Percentiles rank a stretch among this genome's conserved stretches.
These are phyloP conservation scores for Neofusicoccum kwambonambiense DNA, from an alignment of 2,329 filamentous ascomycete genomes.

Conservation along the genomic window DNA sequence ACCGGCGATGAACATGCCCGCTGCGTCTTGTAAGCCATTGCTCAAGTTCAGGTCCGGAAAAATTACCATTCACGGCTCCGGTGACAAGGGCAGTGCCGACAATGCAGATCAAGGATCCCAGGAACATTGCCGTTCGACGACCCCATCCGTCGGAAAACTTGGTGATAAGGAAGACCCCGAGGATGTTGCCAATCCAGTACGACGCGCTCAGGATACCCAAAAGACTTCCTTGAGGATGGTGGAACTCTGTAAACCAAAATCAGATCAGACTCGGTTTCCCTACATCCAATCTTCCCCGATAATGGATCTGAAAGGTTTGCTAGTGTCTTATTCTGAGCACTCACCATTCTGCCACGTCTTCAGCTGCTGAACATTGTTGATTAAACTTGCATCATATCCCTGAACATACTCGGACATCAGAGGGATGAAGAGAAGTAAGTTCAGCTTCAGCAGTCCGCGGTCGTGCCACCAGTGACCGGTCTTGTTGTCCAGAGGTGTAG, in stretches of 20 bases:
- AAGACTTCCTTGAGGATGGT: slow-evolving; percentile 4
- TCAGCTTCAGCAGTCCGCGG: slow-evolving; percentile 1
- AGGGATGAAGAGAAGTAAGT: slow-evolving; percentile 6
- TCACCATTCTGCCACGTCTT: slow-evolving; percentile 2
- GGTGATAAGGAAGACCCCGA: slow-evolving; percentile 9
- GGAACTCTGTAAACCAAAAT: not conserved
- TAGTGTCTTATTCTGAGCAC: not conserved
- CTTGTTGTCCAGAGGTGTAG: slow-evolving; percentile 12
- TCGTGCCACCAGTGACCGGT: slow-evolving; percentile 11
- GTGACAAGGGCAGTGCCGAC: slow-evolving; percentile 1
- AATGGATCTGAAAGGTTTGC: no score
- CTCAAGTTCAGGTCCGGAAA: no score
- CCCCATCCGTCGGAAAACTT: slow-evolving; percentile 8
- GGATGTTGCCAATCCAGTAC: slow-evolving; percentile 17
- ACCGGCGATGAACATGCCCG: slow-evolving; percentile 14
- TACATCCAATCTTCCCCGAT: no score
- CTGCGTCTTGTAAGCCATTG: not conserved
- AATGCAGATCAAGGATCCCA: slow-evolving; percentile 8
- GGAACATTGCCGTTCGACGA: slow-evolving; percentile 5
- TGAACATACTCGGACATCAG: slow-evolving; percentile 17
- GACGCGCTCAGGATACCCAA: slow-evolving; percentile 13
- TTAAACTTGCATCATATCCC: slow-evolving; percentile 14
- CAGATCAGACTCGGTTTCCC: not conserved
- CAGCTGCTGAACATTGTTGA: slow-evolving; percentile 16
- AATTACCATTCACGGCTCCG: not conserved